Base-by-base conservation (phyloP, 306 rosid species). In the Gynostemma pentaphyllum region DNA sequence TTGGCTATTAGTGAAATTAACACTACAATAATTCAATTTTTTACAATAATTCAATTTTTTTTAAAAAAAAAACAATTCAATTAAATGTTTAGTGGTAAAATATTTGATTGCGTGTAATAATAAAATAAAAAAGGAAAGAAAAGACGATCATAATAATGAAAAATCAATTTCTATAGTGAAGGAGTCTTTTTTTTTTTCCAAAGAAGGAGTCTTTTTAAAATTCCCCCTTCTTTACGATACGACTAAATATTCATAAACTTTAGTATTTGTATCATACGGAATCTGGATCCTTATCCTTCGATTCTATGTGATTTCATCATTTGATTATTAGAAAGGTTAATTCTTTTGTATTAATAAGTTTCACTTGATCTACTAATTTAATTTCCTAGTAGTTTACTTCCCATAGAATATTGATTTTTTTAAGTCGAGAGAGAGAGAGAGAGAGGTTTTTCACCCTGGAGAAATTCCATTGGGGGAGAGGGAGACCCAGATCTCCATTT, bases 401-500 rank as follows among this genome's bases (percentile, higher is more conserved):
- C 27, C 10, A 34, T 22, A 2, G 13, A 59, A 19, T 59, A 21
- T n/a, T 59, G 47, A 5, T 59, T 59, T 10, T 37, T 44, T 30
- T 5, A 12, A n/a, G n/a, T n/a, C n/a, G n/a, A 12, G 46, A 57
- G 28, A 57, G 34, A 26, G 57, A 14, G n/a, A 39, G 4, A 59
- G 19, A 50, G 32, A 12, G 46, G 30, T 12, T 12, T 56, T 59
- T 59, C 65, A 37, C n/a, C 32, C 65, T 37, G 65, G 65, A 56
- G 32, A 19, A 59, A 1, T 15, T 30, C 65, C 21, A 10, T 59
- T 59, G 65, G 46, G n/a, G n/a, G n/a, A n/a, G n/a, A n/a, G 22
- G 65, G 6, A 18, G 11, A 59, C 64, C 64, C 64, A 59, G 65
- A 59, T 59, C 47, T 14, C 65, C 65, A 6, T 21, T 37, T 59